Base-by-base conservation (phyloP, 2,329 filamentous ascomycete genomes). In the Alternaria brassicae region DNA sequence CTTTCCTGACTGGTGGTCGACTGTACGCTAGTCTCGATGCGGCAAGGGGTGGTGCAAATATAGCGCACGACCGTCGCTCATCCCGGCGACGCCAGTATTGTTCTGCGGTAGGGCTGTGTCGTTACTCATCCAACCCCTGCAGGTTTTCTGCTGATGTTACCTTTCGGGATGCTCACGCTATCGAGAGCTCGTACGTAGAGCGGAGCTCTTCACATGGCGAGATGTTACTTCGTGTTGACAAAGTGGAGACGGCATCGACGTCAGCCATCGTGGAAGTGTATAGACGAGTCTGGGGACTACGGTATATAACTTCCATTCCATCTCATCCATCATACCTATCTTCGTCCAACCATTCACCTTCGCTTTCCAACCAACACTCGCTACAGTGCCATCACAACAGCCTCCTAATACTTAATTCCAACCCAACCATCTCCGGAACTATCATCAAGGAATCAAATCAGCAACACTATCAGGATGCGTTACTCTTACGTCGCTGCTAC, bases 311-410 rank as follows among this genome's bases (percentile, higher is more conserved):
- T 63, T 42, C 60, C 49, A 28, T 30, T 28, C 54, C 39, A 49
- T 58, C 58, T 56, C 65, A 21, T 45, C 58, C 61, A 61, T 41
- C 4, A 61, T 57, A 44, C 27, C 44, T 48, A 60, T 68, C 68
- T 67, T 69, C 67, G 70, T 63, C 68, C 62, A 69, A 68, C 65
- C 61, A 63, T 63, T 54, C 51, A 71, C 72, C 42, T 72, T 76
- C 74, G 73, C 73, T 76, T 70, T 54, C 50, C 63, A 63, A 67
- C 64, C 67, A 66, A 71, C 74, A 72, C 64, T 76, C 74, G 72
- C 68, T 72, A 65, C 57, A 60, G 65, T 69, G 63, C 59, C 63
- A 65, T 69, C 63, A 66, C 60, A 57, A 62, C 63, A 66, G 66
- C 64, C 57, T 53, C 57, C 62, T 54, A 72, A 70, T 67, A 64